Percentiles rank a stretch among this genome's conserved stretches.
Evolutionary conservation across 2,329 filamentous ascomycete species (phyloP).

Genomic region (Cytospora piceae): DNA sequence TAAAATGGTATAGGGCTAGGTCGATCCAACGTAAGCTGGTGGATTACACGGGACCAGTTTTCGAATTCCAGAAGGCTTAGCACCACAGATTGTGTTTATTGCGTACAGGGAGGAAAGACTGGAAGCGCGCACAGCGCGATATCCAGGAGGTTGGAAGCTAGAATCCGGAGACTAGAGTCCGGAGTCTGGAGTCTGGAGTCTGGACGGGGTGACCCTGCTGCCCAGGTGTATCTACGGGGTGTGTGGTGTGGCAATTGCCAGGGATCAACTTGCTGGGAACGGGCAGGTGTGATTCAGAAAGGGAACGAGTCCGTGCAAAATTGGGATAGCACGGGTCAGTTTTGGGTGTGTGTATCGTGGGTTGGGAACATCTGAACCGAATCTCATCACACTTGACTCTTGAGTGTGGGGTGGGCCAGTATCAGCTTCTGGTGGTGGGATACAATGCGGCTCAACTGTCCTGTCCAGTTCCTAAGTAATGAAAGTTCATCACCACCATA

Average conservation of each 20-base stretch:
- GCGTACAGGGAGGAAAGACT: constrained; percentile 21
- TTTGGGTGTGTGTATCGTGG: no score
- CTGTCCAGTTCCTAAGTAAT: no score
- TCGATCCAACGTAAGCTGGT: not conserved
- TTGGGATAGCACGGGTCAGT: not conserved
- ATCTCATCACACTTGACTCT: no score
- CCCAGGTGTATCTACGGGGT: constrained; percentile 2
- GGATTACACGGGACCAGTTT: not conserved
- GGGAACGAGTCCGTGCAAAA: constrained; percentile 16
- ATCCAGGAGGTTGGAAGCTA: constrained; percentile 2
- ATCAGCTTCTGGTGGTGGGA: not conserved
- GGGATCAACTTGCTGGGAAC: constrained; percentile 16
- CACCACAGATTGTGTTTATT: constrained; percentile 12
- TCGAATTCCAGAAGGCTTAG: not conserved
- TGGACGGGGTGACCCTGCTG: not conserved
- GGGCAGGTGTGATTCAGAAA: constrained; percentile 19
- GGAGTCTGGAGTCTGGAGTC: not conserved
- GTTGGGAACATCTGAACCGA: no score
- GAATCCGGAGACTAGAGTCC: not conserved
- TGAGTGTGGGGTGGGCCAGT: not conserved
- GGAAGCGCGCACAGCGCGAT: constrained; percentile 21
- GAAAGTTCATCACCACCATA: not conserved
- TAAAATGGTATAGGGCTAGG: not conserved
- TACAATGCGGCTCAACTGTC: not conserved
- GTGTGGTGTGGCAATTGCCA: constrained; percentile 19